These are phyloP conservation scores for Geotrichum aggregatum DNA, from an alignment of 1,139 yeast genomes.

Conservation along the genomic window DNA sequence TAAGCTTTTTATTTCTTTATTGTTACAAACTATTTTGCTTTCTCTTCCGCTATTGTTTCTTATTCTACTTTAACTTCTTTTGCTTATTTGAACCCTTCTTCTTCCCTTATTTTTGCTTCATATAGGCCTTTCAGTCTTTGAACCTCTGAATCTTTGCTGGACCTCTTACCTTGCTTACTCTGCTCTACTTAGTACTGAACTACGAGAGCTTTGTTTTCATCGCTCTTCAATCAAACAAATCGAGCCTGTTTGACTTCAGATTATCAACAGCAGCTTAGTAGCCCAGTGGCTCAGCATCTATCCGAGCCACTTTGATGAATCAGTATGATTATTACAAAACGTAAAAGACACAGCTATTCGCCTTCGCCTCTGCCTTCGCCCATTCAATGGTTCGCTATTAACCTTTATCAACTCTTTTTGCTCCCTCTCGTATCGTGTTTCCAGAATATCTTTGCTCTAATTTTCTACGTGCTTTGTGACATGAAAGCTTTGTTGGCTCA, in stretches of 20 bases:
- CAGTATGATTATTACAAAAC: slow-evolving; percentile 15
- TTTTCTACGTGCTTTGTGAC: neutral
- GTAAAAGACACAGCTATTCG: slow-evolving; percentile 8
- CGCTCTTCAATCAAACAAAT: no score
- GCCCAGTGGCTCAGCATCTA: neutral
- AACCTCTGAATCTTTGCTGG: no score
- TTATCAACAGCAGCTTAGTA: neutral
- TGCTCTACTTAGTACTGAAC: slow-evolving; percentile 1
- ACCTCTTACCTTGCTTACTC: neutral
- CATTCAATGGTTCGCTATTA: slow-evolving; percentile 9
- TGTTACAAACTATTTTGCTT: no score
- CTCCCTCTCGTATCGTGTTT: neutral
- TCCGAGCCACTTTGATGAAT: neutral
- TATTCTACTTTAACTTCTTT: no score
- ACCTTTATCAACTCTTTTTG: neutral
- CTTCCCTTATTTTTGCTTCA: no score
- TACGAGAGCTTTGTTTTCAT: neutral
- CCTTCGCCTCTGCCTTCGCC: neutral
- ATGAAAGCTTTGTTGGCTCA: neutral
- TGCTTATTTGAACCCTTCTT: no score
- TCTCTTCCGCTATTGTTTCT: no score
- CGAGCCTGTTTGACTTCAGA: no score
- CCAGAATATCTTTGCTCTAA: neutral
- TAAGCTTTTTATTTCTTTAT: no score
- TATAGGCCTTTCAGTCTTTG: no score